phyloP scores from a whole-genome alignment of 2,329 filamentous ascomycete species.

The Cercospora sp. region DNA sequence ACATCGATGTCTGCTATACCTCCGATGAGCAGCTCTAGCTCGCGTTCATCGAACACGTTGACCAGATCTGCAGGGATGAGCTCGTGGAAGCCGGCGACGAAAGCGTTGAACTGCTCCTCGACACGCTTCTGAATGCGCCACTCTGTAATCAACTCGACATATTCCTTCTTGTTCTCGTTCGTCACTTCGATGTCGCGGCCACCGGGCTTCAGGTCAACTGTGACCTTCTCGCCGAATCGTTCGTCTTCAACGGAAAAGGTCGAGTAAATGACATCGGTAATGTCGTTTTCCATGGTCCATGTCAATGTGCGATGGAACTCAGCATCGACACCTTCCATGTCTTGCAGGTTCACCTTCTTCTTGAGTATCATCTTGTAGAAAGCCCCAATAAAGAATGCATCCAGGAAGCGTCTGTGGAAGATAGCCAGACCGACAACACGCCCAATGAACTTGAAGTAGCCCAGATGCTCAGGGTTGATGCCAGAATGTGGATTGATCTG shows the following conservation, averaged over 20 bases:
- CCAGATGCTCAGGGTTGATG: constrained; percentile 98
- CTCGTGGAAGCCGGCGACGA: constrained; percentile 96
- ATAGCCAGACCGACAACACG: constrained; percentile 95
- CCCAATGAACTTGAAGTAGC: constrained; percentile 99
- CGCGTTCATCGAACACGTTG: constrained; percentile 97
- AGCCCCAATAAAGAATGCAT: constrained; percentile 98
- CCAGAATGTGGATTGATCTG: constrained; percentile 99
- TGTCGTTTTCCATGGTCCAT: constrained; percentile 98
- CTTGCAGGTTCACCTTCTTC: constrained; percentile 85
- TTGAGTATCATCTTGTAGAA: constrained; percentile 99
- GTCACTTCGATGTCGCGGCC: constrained; percentile 93
- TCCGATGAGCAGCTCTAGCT: constrained; percentile 92
- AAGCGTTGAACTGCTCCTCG: constrained; percentile 96
- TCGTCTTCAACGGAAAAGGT: constrained; percentile 98
- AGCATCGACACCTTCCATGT: constrained; percentile 99
- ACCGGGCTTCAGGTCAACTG: constrained; percentile 88
- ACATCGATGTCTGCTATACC: constrained; percentile 99
- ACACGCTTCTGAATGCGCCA: constrained; percentile 99
- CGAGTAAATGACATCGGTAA: constrained; percentile 89
- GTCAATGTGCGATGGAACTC: constrained; percentile 95
- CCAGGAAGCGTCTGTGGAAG: constrained; percentile 95
- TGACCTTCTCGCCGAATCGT: constrained; percentile 89
- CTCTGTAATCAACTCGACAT: constrained; percentile 97
- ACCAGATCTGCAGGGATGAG: constrained; percentile 94
- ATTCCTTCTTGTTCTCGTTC: constrained; percentile 98